Base-by-base conservation (phyloP, 805 yeast species). In the Nakazawaea anatomiae region DNA sequence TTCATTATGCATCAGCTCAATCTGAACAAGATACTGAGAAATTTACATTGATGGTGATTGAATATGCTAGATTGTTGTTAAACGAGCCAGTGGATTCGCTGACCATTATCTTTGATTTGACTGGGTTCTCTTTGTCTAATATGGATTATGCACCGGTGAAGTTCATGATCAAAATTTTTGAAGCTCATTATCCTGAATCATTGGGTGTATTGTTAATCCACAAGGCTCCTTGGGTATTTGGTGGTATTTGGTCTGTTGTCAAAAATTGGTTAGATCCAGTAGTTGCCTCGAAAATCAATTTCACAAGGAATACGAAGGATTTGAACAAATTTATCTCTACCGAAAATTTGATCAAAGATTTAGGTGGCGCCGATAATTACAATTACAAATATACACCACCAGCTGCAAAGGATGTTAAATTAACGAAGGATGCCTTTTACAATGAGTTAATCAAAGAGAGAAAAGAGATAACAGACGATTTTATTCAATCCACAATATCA, bases 221-320 rank as follows among this genome's bases (percentile, higher is more conserved):
- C 71, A 87, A 87, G 60, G 97, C 99, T 0, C 99, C 99, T 30
- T 90, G 97, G 98, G 81, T 94, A 50, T 94, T 94, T 71, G 82
- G 87, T 47, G 92, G 97, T 28, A 88, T 92, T 53, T 94, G 99
- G 98, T 86, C 84, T 58, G 80, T 92, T 58, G 82, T 94, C 60
- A 89, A 89, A 67, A 83, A 85, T 59, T 92, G 97, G 98, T 74
- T 92, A 52, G 98, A 94, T 64, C 98, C 98, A 3, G 97, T 89
- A 28, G 97, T 92, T 50, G 96, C 97, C 0, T 76, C 92, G 29
- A 92, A 92, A 68, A 89, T 94, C 59, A 79, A 80, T 42, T 94
- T 92, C 69, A 87, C 96, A 28, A 85, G 87, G 61, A 74, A 73
- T 56, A 64, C 72, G 29, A 77, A 81, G 51, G 97, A 94, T 51